Conservation (phyloP, 495 filamentous ascomycete species). For the Glonium stellatum region DNA sequence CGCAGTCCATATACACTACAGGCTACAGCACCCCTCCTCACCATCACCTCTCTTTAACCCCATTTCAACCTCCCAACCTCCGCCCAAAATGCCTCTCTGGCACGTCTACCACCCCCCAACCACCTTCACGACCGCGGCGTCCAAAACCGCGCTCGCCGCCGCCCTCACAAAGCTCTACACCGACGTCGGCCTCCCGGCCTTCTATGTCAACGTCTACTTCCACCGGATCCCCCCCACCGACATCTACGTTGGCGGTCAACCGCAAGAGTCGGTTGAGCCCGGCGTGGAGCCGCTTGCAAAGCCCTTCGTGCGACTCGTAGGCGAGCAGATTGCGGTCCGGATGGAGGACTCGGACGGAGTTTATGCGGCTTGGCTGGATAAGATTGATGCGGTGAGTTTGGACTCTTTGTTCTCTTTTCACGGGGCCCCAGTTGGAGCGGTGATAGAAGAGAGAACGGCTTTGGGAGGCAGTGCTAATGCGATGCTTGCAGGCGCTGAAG, state of each 20-base stretch:
- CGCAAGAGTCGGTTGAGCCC: conserved; percentile 6
- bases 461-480: neutral
- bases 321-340: conserved; percentile 34
- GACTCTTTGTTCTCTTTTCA: neutral
- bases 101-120: conserved; percentile 35
- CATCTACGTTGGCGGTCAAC: conserved; percentile 28
- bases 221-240: conserved; percentile 20
- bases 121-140: conserved; percentile 26
- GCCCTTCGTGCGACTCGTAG: conserved; percentile 36
- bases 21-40: neutral
- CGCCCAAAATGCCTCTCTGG: conserved; percentile 39
- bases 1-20: neutral
- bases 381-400: conserved; percentile 17
- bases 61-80: neutral
- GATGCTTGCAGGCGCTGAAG: conserved; percentile 19
- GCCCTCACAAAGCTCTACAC: conserved; percentile 35
- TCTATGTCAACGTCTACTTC: conserved; percentile 38
- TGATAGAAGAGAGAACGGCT: neutral
- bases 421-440: neutral
- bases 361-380: neutral
- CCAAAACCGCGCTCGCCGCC: conserved; percentile 27
- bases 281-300: conserved; percentile 5
- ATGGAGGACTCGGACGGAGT: conserved; percentile 11
- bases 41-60: neutral
- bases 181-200: conserved; percentile 33